phyloP scores from a whole-genome alignment of 495 filamentous ascomycete species.

The Aspergillus taichungensis region DNA sequence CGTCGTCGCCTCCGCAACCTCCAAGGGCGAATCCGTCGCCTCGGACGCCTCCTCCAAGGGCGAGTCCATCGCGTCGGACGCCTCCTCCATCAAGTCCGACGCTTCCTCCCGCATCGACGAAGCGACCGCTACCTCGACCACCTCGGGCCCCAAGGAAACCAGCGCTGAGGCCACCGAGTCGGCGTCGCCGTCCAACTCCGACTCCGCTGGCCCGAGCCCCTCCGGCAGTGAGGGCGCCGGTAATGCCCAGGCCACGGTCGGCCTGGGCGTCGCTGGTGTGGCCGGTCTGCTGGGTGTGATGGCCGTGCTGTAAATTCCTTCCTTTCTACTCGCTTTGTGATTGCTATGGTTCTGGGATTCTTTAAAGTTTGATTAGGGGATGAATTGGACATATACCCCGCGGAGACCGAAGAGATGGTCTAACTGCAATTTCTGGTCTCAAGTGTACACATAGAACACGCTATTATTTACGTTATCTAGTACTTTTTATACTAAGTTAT shows the following conservation, averaged over 20 bases:
- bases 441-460: too few relatives aligned
- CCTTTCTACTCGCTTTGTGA: background rate
- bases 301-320: slow-evolving; percentile 24
- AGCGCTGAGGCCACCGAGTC: slow-evolving; percentile 3
- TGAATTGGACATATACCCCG: background rate
- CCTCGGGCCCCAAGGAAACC: slow-evolving; percentile 1
- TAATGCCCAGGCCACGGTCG: slow-evolving; percentile 11
- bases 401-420: too few relatives aligned
- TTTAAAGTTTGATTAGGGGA: background rate
- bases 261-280: slow-evolving; percentile 18
- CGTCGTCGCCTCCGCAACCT: slow-evolving; percentile 7
- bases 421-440: too few relatives aligned
- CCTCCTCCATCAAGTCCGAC: slow-evolving; percentile 10
- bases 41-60: slow-evolving; percentile 7
- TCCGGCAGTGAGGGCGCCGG: background rate
- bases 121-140: slow-evolving; percentile 6
- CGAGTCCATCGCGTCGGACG: slow-evolving; percentile 9
- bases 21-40: slow-evolving; percentile 7
- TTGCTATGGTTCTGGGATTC: background rate
- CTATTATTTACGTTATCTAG: background rate
- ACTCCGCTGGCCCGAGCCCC: slow-evolving; percentile 1
- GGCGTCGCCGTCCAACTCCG: background rate
- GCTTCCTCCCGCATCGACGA: slow-evolving; percentile 11
- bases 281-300: slow-evolving; percentile 31
- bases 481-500: too few relatives aligned